Percentiles rank a stretch among this genome's conserved stretches.
These are phyloP conservation scores for Aspergillus proliferans DNA, from an alignment of 2,329 filamentous ascomycete genomes.

Conservation along the genomic window DNA sequence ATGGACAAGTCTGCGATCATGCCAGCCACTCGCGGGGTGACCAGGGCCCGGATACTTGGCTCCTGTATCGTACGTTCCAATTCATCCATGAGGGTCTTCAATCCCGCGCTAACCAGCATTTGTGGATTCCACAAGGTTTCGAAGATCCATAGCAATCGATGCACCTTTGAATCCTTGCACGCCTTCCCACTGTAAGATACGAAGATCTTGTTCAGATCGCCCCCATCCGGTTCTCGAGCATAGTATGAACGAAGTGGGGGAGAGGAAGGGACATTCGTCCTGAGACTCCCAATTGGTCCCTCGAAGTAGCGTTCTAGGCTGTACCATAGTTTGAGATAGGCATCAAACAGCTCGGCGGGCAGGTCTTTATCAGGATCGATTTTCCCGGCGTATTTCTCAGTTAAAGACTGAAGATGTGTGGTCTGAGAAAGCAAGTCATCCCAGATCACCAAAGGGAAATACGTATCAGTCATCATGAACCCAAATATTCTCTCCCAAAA, in stretches of 20 bases:
- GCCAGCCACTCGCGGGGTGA: conserved; percentile 33
- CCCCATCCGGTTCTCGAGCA: conserved; percentile 26
- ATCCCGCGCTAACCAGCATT: too few relatives aligned
- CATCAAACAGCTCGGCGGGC: background rate
- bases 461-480: background rate
- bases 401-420: background rate
- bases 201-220: conserved; percentile 29
- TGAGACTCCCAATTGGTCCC: background rate
- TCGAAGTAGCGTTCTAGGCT: background rate
- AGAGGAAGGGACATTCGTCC: background rate
- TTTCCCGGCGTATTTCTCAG: background rate
- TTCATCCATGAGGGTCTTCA: conserved; percentile 41
- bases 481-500: conserved; percentile 1
- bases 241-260: conserved; percentile 1
- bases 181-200: conserved; percentile 2
- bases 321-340: background rate
- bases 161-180: too few relatives aligned
- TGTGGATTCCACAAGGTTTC: too few relatives aligned
- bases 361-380: background rate
- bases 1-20: conserved; percentile 44
- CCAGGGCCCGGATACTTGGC: conserved; percentile 25
- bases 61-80: conserved; percentile 42
- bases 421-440: background rate
- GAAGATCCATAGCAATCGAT: too few relatives aligned
- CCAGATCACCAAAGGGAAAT: background rate